phyloP scores from a whole-genome alignment of 148 eudicot genomes.

The Nepenthes mirabilis region DNA sequence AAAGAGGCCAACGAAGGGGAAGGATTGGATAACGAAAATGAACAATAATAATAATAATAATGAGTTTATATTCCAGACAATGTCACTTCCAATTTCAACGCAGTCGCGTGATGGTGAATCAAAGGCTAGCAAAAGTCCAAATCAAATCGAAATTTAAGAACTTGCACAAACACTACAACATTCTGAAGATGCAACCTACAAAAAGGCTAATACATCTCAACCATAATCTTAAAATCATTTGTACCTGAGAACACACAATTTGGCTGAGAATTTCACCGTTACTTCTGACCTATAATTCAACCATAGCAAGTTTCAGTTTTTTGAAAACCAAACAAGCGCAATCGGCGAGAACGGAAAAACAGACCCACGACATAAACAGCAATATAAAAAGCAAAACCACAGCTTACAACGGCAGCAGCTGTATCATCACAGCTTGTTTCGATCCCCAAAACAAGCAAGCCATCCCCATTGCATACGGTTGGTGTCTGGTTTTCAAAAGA shows the following conservation, averaged over 20 bases:
- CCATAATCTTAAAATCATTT: neutral
- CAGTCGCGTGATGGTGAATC: too few species aligned
- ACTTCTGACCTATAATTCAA: slow-evolving; percentile 44
- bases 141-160: too few species aligned
- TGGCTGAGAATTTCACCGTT: slow-evolving; percentile 95
- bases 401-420: slow-evolving; percentile 80
- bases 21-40: too few species aligned
- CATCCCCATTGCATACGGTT: slow-evolving; percentile 11
- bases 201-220: neutral
- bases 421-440: slow-evolving; percentile 92
- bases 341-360: slow-evolving; percentile 2
- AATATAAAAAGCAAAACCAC: slow-evolving; percentile 1
- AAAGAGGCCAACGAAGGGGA: too few species aligned
- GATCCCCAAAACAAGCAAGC: slow-evolving; percentile 65
- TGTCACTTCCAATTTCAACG: too few species aligned
- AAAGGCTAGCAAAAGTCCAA: too few species aligned
- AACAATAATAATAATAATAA: too few species aligned
- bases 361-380: slow-evolving; percentile 4
- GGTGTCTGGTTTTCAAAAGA: slow-evolving; percentile 10
- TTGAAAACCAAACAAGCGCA: neutral
- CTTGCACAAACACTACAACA: neutral
- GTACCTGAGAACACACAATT: slow-evolving; percentile 91
- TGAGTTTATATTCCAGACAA: too few species aligned
- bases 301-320: too few species aligned
- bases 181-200: neutral